These are phyloP conservation scores for Euphorbia peplus DNA, from an alignment of 345 rosid species.

Conservation along the genomic window DNA sequence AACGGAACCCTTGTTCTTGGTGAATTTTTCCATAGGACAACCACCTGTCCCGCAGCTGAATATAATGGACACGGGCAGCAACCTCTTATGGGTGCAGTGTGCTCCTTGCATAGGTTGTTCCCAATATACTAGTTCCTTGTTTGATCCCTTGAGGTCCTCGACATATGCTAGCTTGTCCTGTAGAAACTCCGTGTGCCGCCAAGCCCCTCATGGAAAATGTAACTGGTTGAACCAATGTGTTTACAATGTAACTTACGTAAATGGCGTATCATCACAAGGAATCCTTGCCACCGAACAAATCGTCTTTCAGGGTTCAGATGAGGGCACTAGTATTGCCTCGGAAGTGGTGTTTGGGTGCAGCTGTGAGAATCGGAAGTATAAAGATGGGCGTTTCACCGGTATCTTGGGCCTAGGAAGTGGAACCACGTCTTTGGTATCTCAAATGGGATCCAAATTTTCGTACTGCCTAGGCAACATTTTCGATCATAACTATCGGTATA, in stretches of 20 bases:
- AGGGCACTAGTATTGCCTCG: constrained; percentile 20
- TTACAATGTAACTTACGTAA: constrained; percentile 33
- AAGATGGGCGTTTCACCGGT: constrained; percentile 37
- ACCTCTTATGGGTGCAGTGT: constrained; percentile 57
- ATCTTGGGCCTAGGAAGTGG: constrained; percentile 47
- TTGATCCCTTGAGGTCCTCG: constrained; percentile 47
- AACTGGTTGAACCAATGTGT: constrained; percentile 30
- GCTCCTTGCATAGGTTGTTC: constrained; percentile 41
- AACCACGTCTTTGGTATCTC: constrained; percentile 36
- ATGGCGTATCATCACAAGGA: constrained; percentile 38
- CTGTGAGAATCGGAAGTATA: constrained; percentile 32
- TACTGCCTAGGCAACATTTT: constrained; percentile 47
- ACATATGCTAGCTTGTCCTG: constrained; percentile 38
- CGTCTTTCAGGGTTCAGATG: constrained; percentile 37
- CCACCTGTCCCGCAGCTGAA: constrained; percentile 55
- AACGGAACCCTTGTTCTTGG: constrained; percentile 23
- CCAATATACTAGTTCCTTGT: constrained; percentile 23
- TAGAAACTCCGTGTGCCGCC: constrained; percentile 21
- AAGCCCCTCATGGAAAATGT: constrained; percentile 22
- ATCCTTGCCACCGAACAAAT: constrained; percentile 44
- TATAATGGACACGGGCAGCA: constrained; percentile 60
- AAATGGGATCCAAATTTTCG: constrained; percentile 50
- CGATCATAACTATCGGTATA: constrained; percentile 39
- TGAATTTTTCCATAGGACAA: constrained; percentile 51
- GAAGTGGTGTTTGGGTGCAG: constrained; percentile 52